Conservation (phyloP, 257 asterid genomes). For the Datura wrightii region DNA sequence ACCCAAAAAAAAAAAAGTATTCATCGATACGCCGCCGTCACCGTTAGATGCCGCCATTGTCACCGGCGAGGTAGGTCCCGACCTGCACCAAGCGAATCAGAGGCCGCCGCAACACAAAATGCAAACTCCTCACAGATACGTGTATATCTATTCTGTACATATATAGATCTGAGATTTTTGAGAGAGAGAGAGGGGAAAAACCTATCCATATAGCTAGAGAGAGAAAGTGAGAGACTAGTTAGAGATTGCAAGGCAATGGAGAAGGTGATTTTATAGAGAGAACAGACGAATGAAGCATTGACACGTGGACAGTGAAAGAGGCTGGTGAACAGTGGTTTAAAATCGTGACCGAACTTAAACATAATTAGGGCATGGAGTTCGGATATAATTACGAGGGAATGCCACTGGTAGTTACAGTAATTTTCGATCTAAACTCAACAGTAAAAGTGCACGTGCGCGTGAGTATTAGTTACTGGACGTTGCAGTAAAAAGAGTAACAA, state of each 20-base stretch:
- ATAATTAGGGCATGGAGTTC: not conserved
- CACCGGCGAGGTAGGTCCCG: constrained; percentile 26
- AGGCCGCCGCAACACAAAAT: not conserved
- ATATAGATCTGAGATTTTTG: not conserved
- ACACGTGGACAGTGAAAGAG: not conserved
- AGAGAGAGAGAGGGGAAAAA: not conserved
- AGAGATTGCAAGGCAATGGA: not conserved
- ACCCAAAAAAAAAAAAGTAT: not conserved
- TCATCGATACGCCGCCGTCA: not conserved
- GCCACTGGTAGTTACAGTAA: not conserved
- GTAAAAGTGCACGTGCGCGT: not conserved
- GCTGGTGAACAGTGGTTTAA: not conserved
- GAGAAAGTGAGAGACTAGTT: not conserved
- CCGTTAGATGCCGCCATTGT: not conserved
- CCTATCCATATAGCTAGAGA: constrained; percentile 23
- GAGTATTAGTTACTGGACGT: not conserved
- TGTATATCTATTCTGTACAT: not conserved
- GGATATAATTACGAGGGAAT: not conserved
- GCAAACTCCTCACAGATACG: not conserved
- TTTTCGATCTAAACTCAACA: not conserved
- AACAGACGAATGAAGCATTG: not conserved
- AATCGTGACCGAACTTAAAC: not conserved
- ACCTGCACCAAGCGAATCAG: constrained; percentile 35
- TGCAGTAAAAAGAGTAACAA: not conserved
- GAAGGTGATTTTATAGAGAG: not conserved